Conservation (phyloP, 495 filamentous ascomycete genomes). For the Penicillium egyptiacum region DNA sequence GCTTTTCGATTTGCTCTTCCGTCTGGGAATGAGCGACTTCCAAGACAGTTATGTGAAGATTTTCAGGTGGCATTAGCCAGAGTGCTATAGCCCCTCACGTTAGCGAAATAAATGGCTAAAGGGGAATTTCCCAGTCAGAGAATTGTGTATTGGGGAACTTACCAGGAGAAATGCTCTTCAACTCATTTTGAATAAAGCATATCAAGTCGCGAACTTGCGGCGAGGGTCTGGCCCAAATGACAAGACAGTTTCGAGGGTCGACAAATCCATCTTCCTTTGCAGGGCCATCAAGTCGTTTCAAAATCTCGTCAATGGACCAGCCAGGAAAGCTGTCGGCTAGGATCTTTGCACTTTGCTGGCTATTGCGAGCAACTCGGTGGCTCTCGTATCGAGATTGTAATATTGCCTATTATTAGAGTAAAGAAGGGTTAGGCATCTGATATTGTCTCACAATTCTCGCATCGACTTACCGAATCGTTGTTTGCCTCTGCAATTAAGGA, state of each 20-base stretch:
- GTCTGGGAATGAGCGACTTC: constrained; percentile 25
- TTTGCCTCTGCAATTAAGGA: constrained; percentile 63
- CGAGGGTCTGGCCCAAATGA: constrained; percentile 83
- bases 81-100: constrained; percentile 51
- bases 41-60: constrained; percentile 71
- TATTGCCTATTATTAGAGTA: constrained; percentile 37
- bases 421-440: not conserved
- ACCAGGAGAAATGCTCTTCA: constrained; percentile 64
- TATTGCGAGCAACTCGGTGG: constrained; percentile 70
- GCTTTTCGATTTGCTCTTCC: constrained; percentile 18
- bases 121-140: not conserved
- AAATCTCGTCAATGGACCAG: constrained; percentile 68
- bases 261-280: constrained; percentile 60
- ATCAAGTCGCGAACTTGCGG: constrained; percentile 63
- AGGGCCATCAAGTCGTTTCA: constrained; percentile 63
- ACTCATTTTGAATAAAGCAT: constrained; percentile 57
- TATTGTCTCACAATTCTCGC: not conserved
- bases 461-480: constrained; percentile 51
- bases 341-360: constrained; percentile 67
- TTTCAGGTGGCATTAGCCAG: constrained; percentile 77
- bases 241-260: constrained; percentile 75
- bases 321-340: constrained; percentile 63
- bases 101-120: not conserved
- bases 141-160: constrained; percentile 26
- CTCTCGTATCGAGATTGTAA: constrained; percentile 67